A percentile compares a stretch with the other conserved stretches of the same genome.
Conservation (phyloP, 768 basidiomycete genomes). For the Mycena vitilis region DNA sequence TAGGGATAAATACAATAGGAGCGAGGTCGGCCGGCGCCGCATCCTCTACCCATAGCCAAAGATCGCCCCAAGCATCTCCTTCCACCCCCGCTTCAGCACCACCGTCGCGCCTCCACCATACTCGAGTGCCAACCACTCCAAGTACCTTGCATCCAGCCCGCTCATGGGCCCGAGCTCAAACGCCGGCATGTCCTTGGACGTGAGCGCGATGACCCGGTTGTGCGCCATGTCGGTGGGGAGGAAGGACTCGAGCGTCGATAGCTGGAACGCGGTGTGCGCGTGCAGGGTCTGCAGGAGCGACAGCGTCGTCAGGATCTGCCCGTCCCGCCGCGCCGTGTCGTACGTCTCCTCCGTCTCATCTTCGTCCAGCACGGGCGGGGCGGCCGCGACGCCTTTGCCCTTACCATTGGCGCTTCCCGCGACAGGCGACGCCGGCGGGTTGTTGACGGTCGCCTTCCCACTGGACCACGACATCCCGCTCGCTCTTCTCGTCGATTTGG, state of each 20-base stretch:
- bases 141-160: constrained; percentile 73
- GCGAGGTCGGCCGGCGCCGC: background rate
- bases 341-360: constrained; percentile 39
- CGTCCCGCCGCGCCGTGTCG: constrained; percentile 40
- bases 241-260: constrained; percentile 57
- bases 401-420: constrained; percentile 17
- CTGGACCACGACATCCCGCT: constrained; percentile 66
- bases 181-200: constrained; percentile 70
- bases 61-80: constrained; percentile 58
- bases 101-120: constrained; percentile 54
- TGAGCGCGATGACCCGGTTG: constrained; percentile 55
- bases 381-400: constrained; percentile 43
- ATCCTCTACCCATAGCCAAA: constrained; percentile 47
- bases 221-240: constrained; percentile 36
- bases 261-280: constrained; percentile 69
- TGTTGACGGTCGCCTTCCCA: constrained; percentile 49
- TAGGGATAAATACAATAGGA: constrained; percentile 29
- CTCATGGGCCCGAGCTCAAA: constrained; percentile 85
- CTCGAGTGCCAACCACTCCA: constrained; percentile 82
- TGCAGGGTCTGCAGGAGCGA: constrained; percentile 77
- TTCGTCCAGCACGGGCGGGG: constrained; percentile 33
- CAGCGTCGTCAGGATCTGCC: constrained; percentile 61
- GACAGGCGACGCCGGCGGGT: constrained; percentile 13
- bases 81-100: constrained; percentile 62
- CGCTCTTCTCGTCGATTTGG: constrained; percentile 55